phyloP scores from a whole-genome alignment of 306 rosid species.

The Dryas octopetala region DNA sequence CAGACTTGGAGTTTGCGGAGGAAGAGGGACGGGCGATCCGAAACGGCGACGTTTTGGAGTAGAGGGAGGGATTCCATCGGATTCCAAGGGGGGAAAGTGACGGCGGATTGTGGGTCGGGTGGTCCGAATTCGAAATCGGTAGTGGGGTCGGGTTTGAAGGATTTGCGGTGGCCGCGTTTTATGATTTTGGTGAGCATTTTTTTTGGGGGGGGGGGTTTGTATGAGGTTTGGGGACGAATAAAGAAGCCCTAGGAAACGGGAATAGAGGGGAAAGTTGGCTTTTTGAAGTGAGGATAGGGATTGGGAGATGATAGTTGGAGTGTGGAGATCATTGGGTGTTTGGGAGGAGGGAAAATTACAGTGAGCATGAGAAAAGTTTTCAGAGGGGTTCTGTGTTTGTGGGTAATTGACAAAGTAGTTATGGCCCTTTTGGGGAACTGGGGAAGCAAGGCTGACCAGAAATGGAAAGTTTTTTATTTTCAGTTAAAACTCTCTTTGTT shows the following conservation, averaged over 20 bases:
- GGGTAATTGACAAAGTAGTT: neutral
- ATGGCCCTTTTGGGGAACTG: neutral
- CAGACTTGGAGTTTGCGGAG: conserved; percentile 57
- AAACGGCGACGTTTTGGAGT: conserved; percentile 42
- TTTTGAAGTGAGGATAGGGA: neutral
- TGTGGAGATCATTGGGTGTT: conserved; percentile 20
- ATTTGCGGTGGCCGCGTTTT: conserved; percentile 57
- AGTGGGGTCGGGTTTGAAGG: conserved; percentile 39
- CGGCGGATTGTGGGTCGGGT: conserved; percentile 22
- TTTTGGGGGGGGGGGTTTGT: neutral
- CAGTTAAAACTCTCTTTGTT: neutral
- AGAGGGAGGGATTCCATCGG: conserved; percentile 56
- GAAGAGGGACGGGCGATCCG: conserved; percentile 42
- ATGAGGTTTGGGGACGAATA: neutral
- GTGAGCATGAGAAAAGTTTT: neutral
- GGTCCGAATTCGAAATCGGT: conserved; percentile 18
- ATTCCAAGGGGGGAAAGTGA: conserved; percentile 38
- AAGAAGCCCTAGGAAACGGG: conserved; percentile 2
- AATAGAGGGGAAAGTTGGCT: neutral
- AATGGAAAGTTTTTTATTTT: neutral
- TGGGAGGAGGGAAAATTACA: conserved; percentile 29
- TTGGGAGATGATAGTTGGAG: neutral
- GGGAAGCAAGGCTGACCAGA: neutral
- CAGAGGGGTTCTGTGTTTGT: neutral
- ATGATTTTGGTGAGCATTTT: conserved; percentile 64